Percentiles rank a stretch among this genome's conserved stretches.
Conservation (phyloP, 352 stramenopile species). For the Phytophthora macrochlamydospora region DNA sequence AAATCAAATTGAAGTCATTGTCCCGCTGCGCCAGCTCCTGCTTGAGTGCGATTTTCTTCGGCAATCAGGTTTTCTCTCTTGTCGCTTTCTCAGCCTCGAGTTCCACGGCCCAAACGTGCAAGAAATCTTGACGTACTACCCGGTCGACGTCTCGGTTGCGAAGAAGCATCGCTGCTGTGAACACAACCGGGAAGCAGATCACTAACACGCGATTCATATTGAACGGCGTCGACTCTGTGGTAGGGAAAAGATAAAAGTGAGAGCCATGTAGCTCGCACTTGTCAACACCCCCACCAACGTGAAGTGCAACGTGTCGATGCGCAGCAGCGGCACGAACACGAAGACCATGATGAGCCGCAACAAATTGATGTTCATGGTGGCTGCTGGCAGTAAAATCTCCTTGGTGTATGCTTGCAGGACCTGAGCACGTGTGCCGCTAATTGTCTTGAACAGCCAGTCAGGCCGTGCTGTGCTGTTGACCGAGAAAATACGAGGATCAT, state of each 20-base stretch:
- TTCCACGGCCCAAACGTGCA: slow-evolving; percentile 81
- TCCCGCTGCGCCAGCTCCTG: slow-evolving; percentile 77
- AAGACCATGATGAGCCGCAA: slow-evolving; percentile 80
- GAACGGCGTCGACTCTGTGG: slow-evolving; percentile 61
- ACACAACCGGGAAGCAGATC: slow-evolving; percentile 71
- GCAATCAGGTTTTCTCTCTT: slow-evolving; percentile 83
- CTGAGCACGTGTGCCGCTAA: slow-evolving; percentile 56
- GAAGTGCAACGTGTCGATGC: slow-evolving; percentile 80
- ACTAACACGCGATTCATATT: slow-evolving; percentile 72
- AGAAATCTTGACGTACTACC: slow-evolving; percentile 79
- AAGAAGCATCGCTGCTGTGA: slow-evolving; percentile 71
- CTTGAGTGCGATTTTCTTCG: slow-evolving; percentile 85
- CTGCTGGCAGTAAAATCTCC: slow-evolving; percentile 63
- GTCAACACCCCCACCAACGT: slow-evolving; percentile 55
- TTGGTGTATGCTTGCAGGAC: slow-evolving; percentile 70
- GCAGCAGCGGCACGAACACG: slow-evolving; percentile 72
- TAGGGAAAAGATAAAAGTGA: slow-evolving; percentile 73
- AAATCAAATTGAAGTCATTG: slow-evolving; percentile 75
- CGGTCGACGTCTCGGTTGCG: slow-evolving; percentile 79
- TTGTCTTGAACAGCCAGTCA: slow-evolving; percentile 63
- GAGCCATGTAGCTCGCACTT: slow-evolving; percentile 62
- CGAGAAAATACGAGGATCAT: slow-evolving; percentile 46
- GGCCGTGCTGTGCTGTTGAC: slow-evolving; percentile 56
- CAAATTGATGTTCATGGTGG: slow-evolving; percentile 85
- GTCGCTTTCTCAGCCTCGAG: slow-evolving; percentile 73